Base-by-base conservation (phyloP, 768 basidiomycete species). In the Brasilioporus rufonigricans region DNA sequence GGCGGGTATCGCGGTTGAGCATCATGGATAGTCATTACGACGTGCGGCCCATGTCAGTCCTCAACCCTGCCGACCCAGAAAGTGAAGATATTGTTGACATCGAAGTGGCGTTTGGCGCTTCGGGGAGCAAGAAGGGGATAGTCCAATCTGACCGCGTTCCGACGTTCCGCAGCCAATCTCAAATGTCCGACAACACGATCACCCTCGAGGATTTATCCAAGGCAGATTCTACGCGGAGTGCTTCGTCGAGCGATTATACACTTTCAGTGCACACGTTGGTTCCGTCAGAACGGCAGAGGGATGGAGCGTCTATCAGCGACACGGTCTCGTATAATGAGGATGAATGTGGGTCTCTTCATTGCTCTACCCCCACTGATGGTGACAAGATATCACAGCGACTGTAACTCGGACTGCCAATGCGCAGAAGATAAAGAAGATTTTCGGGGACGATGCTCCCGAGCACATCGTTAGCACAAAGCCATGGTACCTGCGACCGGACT, bases 401-500 rank as follows among this genome's bases (percentile, higher is more conserved):
- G n/a, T 55, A 7, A 39, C 53, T 19, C 70, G 70, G 48, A 19
- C 56, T 41, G 35, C 68, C 52, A 70, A 71, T 62, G 66, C 72
- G 6, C 77, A 77, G 58, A 91, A 93, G 68, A 75, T 91, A 52
- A 75, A 78, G 59, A 81, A 83, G 68, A 73, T 91, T 44, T 77
- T 95, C 18, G 93, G 93, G 2, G 80, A 71, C 27, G 80, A 78
- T 31, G 75, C 74, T 26, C 81, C 82, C 0, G 73, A 73, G 47
- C 73, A 74, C 52, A 74, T 77, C 58, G 69, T 80, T 32, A 74
- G 71, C 53, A 71, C 72, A 54, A 77, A 77, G 64, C 91, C 96
- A 3, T 92, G 89, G 91, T 98, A 91, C 71, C 79, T 99, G 45
- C 84, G 83, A 7, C 83, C 89, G 13, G 89, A 90, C 61, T 92